Evolutionary conservation across 2,329 filamentous ascomycete species (phyloP).

Genomic region (Ophiostoma sp.): DNA sequence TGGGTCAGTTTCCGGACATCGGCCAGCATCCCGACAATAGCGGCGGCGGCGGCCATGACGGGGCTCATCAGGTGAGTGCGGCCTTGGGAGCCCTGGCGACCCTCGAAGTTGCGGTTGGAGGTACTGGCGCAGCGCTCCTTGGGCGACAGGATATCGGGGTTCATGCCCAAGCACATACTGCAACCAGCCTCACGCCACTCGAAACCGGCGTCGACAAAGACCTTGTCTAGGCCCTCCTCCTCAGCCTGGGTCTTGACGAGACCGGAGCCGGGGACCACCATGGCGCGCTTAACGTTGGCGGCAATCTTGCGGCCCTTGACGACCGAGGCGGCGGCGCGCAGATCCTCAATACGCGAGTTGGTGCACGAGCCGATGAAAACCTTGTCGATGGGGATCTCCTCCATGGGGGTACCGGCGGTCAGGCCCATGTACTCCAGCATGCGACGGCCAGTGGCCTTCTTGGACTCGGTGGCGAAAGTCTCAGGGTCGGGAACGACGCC

Average conservation of each 20-base stretch:
- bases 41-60: constrained; percentile 91
- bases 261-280: constrained; percentile 95
- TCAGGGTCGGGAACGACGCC: constrained; percentile 88
- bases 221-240: constrained; percentile 85
- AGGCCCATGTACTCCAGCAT: constrained; percentile 97
- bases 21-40: constrained; percentile 84
- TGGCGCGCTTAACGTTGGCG: constrained; percentile 83
- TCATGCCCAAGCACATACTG: constrained; percentile 99
- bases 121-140: constrained; percentile 93
- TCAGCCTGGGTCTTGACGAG: constrained; percentile 92
- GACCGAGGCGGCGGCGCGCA: constrained; percentile 81
- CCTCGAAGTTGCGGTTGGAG: constrained; percentile 96
- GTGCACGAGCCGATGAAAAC: constrained; percentile 98
- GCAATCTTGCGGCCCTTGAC: constrained; percentile 87
- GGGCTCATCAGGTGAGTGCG: constrained; percentile 96
- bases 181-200: constrained; percentile 98
- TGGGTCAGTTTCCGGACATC: constrained; percentile 81
- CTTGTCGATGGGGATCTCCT: constrained; percentile 92
- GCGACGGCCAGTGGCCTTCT: constrained; percentile 75
- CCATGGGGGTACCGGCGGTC: constrained; percentile 79
- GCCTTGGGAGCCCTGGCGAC: constrained; percentile 86
- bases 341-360: constrained; percentile 93
- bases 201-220: constrained; percentile 89
- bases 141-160: constrained; percentile 92
- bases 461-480: constrained; percentile 75